A percentile compares a stretch with the other conserved stretches of the same genome.
Conservation (phyloP, 2,329 filamentous ascomycete genomes). For the Hawksworthiomyces lignivorus region DNA sequence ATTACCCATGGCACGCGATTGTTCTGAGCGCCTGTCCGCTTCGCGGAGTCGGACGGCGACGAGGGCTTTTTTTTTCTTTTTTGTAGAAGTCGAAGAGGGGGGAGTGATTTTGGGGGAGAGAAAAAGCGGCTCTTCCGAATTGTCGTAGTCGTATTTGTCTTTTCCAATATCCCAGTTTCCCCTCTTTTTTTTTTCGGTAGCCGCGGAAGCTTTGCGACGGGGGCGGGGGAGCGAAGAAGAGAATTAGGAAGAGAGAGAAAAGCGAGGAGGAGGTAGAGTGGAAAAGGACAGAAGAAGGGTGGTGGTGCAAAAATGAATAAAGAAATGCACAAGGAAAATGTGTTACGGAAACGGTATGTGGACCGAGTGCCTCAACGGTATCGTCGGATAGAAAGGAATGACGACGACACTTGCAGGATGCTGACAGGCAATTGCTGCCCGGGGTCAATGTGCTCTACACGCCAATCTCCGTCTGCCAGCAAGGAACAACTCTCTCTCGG, state of each 20-base stretch:
- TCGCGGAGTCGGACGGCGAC: not conserved
- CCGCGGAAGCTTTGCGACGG: not conserved
- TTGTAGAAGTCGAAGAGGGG: too few relatives aligned
- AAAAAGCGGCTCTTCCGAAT: not conserved
- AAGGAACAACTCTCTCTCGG: too few relatives aligned
- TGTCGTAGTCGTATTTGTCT: too few relatives aligned
- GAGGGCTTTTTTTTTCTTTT: too few relatives aligned
- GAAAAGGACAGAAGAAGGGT: not conserved
- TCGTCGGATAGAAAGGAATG: constrained; percentile 6
- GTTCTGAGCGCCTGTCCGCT: not conserved
- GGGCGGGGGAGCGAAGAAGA: not conserved
- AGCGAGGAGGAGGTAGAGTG: not conserved
- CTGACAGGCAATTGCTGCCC: constrained; percentile 2
- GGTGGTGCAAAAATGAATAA: not conserved
- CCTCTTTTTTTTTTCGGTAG: constrained; percentile 7
- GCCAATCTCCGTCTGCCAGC: constrained; percentile 3
- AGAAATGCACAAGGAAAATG: not conserved
- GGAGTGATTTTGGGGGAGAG: too few relatives aligned
- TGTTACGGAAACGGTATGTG: too few relatives aligned
- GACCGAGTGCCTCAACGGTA: not conserved
- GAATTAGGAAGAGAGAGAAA: not conserved
- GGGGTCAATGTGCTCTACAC: too few relatives aligned
- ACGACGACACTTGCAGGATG: constrained; percentile 10
- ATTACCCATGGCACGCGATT: constrained; percentile 25
- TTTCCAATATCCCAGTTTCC: constrained; percentile 1